These are phyloP conservation scores for Trichophaea hybrida DNA, from an alignment of 2,329 filamentous ascomycete genomes.

Conservation along the genomic window DNA sequence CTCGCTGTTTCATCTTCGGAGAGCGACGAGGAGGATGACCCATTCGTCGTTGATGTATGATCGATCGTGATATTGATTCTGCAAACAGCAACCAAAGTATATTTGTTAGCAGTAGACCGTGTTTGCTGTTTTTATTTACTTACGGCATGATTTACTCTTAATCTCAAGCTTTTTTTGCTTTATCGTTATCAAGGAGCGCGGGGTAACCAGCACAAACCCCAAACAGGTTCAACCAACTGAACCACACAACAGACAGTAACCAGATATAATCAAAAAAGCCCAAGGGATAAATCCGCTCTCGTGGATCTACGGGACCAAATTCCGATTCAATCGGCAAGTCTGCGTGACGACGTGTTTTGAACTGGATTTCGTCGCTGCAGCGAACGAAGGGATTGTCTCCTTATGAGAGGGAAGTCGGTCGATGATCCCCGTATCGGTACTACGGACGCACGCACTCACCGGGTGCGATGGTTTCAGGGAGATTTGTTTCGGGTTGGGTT, in stretches of 20 bases:
- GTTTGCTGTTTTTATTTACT: conserved; percentile 13
- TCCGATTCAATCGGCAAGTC: background rate
- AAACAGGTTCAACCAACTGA: background rate
- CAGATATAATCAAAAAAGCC: background rate
- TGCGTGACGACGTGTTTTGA: background rate
- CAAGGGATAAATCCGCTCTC: background rate
- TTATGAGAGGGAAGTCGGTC: background rate
- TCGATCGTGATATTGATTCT: conserved; percentile 29
- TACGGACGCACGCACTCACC: background rate
- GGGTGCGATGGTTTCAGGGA: background rate
- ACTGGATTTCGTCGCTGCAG: background rate
- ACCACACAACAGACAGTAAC: background rate
- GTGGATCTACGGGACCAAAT: background rate
- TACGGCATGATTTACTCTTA: conserved; percentile 18
- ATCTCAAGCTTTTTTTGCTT: conserved; percentile 14
- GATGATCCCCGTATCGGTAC: background rate
- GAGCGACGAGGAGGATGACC: conserved; percentile 25
- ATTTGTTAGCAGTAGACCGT: background rate
- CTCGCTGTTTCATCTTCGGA: conserved; percentile 23
- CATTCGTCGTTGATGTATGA: conserved; percentile 27
- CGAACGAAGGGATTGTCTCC: background rate
- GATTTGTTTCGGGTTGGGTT: background rate
- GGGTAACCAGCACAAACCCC: background rate
- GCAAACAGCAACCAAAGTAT: background rate
- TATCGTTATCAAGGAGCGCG: background rate